Evolutionary conservation across 257 asterid genomes (phyloP), one percentile per base, ranked within the genome.

Genomic region (Gentiana straminea): DNA sequence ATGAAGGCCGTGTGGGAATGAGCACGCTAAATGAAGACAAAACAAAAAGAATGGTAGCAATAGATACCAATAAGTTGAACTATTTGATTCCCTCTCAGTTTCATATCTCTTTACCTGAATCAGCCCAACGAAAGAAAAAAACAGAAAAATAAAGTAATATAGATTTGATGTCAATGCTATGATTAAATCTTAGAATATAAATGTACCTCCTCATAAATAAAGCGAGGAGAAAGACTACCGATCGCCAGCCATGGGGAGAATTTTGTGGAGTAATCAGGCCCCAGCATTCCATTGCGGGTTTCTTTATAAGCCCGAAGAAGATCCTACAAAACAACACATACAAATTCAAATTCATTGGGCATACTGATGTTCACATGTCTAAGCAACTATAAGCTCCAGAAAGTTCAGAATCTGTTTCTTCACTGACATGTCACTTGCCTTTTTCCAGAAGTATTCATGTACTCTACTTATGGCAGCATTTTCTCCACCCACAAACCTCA

Each of bases 221-320:
- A 75, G 61, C 94, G 93, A 44, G 98, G 95, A 24, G 98, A 91
- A 58, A 91, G 80, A 79, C 89, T 73, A 63, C 98, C 98, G 33
- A 85, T 73, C 55, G 96, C 98, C 55, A 91, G 94, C 98, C 98
- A 91, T 44, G 94, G 86, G 52, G 98, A 91, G 66, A 91, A 79
- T 60, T 91, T 91, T 34, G 98, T 84, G 2, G 98, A 91, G 77
- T 87, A 91, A 68, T 83, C 94, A 61, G 93, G 79, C 48, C 98
- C 98, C 46, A 87, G 57, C 98, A 91, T 81, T 49, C 96, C 98
- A 66, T 91, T 87, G 64, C 98, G 81, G 52, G 96, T 84, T 55
- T 83, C 87, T 78, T 91, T 91, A 60, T 91, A 91, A 5, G 75
- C 70, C 75, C 70, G 75, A 55, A 91, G 64, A 34, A 81, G 72